Base-by-base conservation (phyloP, 192 early-diverging fungal species). In the Pilobolus umbonatus region DNA sequence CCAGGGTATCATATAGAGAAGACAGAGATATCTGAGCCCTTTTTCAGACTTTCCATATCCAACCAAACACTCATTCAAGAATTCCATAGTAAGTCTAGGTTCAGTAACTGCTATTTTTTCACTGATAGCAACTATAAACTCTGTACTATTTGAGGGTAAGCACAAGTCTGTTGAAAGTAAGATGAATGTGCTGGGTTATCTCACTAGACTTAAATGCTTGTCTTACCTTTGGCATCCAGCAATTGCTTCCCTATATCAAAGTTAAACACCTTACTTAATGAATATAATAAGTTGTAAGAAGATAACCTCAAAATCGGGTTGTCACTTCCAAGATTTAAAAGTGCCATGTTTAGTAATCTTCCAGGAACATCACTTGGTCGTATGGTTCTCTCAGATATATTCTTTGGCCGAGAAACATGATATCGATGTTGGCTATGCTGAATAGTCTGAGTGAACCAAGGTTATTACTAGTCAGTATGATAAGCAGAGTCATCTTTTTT, bases 1-100 rank as follows among this genome's bases (percentile, higher is more conserved):
- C 94, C 94, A 97, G 0, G 93, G 94, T 8, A 80, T 78, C 65
- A 95, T 78, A 69, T 93, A 95, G 56, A 92, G 82, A 39, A 97
- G 73, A 39, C 87, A 87, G 48, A 85, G 79, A 48, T 87, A 80
- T 59, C 89, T 91, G 17, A 86, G 71, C 40, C 75, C 74, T 19
- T 76, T 75, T 29, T 74, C 74, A 1, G 83, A 80, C 71, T 84
- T 85, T 48, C 75, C 73, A 57, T 94, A 89, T 7, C 89, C 88
- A 59, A 84, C 69, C 57, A 88, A 76, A 47, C 82, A 85, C 70
- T 97, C 94, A 11, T 77, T 79, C 44, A 98, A 64, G 71, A 98
- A 88, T 63, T 93, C 93, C 5, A 92, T 61, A 5, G 95, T 94
- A 65, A 98, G 78, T 32, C 87, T 75, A 0, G 80, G 79, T 35